These are phyloP conservation scores for Globisporangium polare DNA, from an alignment of 352 stramenopile species.

Conservation along the genomic window DNA sequence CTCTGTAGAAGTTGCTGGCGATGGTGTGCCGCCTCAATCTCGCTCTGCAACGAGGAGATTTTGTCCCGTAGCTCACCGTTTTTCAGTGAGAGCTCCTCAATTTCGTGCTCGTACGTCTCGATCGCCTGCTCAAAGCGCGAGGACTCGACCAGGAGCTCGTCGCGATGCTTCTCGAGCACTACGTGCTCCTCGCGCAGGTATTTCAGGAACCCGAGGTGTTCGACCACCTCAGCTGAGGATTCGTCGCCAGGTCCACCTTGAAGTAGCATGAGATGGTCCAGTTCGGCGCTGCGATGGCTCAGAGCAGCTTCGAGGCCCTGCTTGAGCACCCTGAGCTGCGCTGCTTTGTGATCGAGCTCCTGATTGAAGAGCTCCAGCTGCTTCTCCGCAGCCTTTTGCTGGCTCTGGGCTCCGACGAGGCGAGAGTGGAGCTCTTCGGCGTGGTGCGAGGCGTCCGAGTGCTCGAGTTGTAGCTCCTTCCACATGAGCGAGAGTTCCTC, in stretches of 20 bases:
- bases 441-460: constrained; percentile 41
- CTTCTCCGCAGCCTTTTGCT: constrained; percentile 22
- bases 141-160: constrained; percentile 41
- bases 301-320: constrained; percentile 3
- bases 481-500: constrained; percentile 34
- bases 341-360: constrained; percentile 12
- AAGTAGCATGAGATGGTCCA: not conserved
- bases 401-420: constrained; percentile 42
- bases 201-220: constrained; percentile 20
- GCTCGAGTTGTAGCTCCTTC: constrained; percentile 48
- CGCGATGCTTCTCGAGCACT: constrained; percentile 23
- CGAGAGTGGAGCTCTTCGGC: constrained; percentile 53
- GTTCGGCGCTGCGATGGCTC: not conserved
- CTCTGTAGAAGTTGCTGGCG: constrained; percentile 11
- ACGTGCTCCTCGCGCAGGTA: constrained; percentile 21
- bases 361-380: constrained; percentile 7
- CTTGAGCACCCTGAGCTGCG: constrained; percentile 4
- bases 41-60: constrained; percentile 27
- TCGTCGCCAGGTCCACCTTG: not conserved
- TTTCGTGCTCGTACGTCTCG: constrained; percentile 33
- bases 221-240: not conserved
- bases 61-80: constrained; percentile 24
- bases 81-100: constrained; percentile 26
- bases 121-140: constrained; percentile 39
- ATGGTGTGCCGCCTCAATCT: constrained; percentile 21